phyloP scores from a whole-genome alignment of 2,329 filamentous ascomycete species.

The Fusarium pseudonygamai region DNA sequence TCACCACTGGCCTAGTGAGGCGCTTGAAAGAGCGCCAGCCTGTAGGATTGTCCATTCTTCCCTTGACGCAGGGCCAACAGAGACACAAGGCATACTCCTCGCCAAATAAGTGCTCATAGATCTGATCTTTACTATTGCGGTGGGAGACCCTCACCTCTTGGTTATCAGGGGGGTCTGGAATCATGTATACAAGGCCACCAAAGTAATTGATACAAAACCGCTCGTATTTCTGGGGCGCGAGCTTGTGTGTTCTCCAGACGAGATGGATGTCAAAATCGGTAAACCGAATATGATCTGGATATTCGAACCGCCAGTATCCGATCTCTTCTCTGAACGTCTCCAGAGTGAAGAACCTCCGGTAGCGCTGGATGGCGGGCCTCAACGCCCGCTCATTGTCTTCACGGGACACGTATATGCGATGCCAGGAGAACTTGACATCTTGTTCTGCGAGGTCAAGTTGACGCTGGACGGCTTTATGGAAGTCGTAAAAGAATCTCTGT shows the following conservation, averaged over 20 bases:
- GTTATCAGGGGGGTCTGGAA: slow-evolving; percentile 6
- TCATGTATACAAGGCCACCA: slow-evolving; percentile 10
- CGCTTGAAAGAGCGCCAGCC: not conserved
- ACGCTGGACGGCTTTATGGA: slow-evolving; percentile 13
- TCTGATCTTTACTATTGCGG: not conserved
- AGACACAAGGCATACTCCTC: slow-evolving; percentile 25
- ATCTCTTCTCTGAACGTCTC: not conserved
- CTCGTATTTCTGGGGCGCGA: slow-evolving; percentile 13
- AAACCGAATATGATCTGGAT: not conserved
- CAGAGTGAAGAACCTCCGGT: slow-evolving; percentile 26
- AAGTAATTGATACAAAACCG: slow-evolving; percentile 10
- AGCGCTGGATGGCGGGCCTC: slow-evolving; percentile 16
- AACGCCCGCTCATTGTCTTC: slow-evolving; percentile 2
- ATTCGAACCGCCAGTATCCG: not conserved
- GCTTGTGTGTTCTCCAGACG: slow-evolving; percentile 34
- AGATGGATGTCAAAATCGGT: slow-evolving; percentile 33
- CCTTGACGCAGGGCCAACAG: slow-evolving; percentile 34
- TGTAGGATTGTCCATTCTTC: not conserved
- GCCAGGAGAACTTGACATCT: slow-evolving; percentile 28
- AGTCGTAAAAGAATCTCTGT: slow-evolving; percentile 6
- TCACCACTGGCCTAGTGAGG: not conserved
- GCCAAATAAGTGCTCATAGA: slow-evolving; percentile 19
- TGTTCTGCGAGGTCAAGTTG: slow-evolving; percentile 22
- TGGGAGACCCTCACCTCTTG: not conserved
- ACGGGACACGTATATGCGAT: slow-evolving; percentile 17